Conservation (phyloP, 2,329 filamentous ascomycete genomes). For the Helminthosporium solani region DNA sequence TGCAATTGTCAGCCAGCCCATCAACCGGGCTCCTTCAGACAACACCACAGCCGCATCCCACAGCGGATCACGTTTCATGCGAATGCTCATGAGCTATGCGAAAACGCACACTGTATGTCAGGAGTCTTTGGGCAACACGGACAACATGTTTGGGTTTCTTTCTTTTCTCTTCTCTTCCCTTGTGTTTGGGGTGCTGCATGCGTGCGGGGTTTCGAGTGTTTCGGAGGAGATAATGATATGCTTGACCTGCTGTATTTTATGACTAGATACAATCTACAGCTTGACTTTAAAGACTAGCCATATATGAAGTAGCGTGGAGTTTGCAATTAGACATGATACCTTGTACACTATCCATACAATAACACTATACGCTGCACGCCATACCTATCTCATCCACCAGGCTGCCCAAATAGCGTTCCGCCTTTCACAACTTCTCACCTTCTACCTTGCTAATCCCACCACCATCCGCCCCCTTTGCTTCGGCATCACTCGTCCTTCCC, state of each 20-base stretch:
- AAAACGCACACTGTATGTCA: slow-evolving; percentile 19
- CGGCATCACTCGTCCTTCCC: slow-evolving; percentile 22
- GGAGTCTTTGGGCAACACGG: slow-evolving; percentile 33
- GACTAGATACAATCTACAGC: slow-evolving; percentile 25
- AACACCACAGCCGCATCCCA: slow-evolving; percentile 2
- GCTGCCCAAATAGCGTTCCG: background rate
- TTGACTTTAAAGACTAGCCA: slow-evolving; percentile 1
- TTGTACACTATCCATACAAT: background rate
- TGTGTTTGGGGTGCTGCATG: slow-evolving; percentile 30
- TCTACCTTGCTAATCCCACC: background rate
- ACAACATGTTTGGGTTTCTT: slow-evolving; percentile 22
- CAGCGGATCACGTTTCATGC: slow-evolving; percentile 15
- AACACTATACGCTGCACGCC: background rate
- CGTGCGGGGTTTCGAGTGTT: slow-evolving; percentile 16
- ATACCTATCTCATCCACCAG: background rate
- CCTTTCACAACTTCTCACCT: slow-evolving; percentile 1
- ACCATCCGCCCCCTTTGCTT: background rate
- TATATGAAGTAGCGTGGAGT: too few relatives aligned
- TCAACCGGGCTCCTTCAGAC: background rate
- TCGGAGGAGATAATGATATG: slow-evolving; percentile 24
- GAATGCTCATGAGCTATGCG: slow-evolving; percentile 35
- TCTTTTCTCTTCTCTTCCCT: slow-evolving; percentile 18
- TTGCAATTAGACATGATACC: too few relatives aligned
- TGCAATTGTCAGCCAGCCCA: slow-evolving; percentile 1
- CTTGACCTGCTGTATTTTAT: slow-evolving; percentile 26